A percentile compares a stretch with the other conserved stretches of the same genome.
phyloP scores from a whole-genome alignment of 441 rosid genomes.

The Breynia disticha region DNA sequence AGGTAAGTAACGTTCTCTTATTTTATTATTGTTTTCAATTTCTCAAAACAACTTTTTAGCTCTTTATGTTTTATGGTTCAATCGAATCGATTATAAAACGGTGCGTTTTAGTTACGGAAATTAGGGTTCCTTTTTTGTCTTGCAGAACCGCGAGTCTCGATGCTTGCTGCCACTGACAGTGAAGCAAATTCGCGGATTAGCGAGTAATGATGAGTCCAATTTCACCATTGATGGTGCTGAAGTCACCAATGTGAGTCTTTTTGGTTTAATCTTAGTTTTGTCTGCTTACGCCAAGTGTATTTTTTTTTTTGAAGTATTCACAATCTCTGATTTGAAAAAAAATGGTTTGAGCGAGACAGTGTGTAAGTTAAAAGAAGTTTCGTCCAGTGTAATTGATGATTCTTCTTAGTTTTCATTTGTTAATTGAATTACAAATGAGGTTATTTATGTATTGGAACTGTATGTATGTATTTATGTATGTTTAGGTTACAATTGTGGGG shows the following conservation, averaged over 20 bases:
- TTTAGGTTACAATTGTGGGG: constrained; percentile 67
- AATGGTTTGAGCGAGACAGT: too few relatives aligned
- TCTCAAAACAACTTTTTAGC: background rate
- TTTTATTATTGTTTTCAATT: background rate
- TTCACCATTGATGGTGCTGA: constrained; percentile 67
- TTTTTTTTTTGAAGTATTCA: background rate
- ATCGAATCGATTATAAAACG: background rate
- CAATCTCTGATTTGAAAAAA: too few relatives aligned
- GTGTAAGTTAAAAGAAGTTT: too few relatives aligned
- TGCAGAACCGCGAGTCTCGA: constrained; percentile 68
- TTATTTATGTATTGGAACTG: background rate
- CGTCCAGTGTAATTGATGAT: too few relatives aligned
- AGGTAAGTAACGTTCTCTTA: constrained; percentile 22
- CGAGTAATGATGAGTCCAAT: constrained; percentile 60
- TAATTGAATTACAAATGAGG: background rate
- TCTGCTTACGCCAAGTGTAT: background rate
- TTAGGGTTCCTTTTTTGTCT: constrained; percentile 4
- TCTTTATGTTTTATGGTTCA: background rate
- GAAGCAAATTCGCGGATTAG: constrained; percentile 55
- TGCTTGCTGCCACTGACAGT: constrained; percentile 72
- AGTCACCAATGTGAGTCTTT: constrained; percentile 48
- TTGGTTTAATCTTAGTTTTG: background rate
- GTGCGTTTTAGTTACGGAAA: background rate
- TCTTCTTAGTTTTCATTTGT: background rate
- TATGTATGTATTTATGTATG: constrained; percentile 9